Evolutionary conservation across 495 filamentous ascomycete species (phyloP).

Genomic region (Talaromyces nanjingensis): DNA sequence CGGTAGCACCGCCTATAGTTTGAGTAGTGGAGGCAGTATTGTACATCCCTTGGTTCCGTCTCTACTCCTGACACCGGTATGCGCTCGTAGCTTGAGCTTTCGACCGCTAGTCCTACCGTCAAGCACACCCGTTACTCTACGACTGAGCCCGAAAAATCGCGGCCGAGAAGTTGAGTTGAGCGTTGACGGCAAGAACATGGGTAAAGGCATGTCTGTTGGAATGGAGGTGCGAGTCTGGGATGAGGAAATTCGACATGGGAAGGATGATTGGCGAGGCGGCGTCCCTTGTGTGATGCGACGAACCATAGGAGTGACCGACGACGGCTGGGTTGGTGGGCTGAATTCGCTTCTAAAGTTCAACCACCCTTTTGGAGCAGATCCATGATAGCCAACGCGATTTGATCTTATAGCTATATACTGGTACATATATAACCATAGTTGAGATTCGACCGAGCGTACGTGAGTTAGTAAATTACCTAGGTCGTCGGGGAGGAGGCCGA

Average conservation of each 20-base stretch:
- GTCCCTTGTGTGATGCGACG: slow-evolving; percentile 52
- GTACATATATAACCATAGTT: background rate
- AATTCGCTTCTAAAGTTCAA: slow-evolving; percentile 97
- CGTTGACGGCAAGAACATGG: slow-evolving; percentile 74
- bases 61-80: slow-evolving; percentile 87
- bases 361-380: slow-evolving; percentile 84
- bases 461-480: background rate
- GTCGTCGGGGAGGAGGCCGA: background rate
- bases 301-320: slow-evolving; percentile 48
- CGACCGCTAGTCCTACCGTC: slow-evolving; percentile 83
- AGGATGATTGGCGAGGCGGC: slow-evolving; percentile 57
- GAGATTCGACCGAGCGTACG: background rate
- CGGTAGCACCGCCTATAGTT: slow-evolving; percentile 87
- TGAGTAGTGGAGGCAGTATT: slow-evolving; percentile 90
- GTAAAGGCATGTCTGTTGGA: slow-evolving; percentile 61
- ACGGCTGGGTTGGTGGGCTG: slow-evolving; percentile 94
- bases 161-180: slow-evolving; percentile 81
- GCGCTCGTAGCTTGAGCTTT: slow-evolving; percentile 85
- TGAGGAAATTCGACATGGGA: slow-evolving; percentile 60
- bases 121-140: slow-evolving; percentile 75
- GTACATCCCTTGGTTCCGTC: slow-evolving; percentile 87
- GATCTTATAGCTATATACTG: slow-evolving; percentile 15
- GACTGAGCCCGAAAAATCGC: slow-evolving; percentile 74
- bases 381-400: slow-evolving; percentile 8
- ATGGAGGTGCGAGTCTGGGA: slow-evolving; percentile 87